Base-by-base conservation (phyloP, 2,329 filamentous ascomycete species). In the Fusarium sacchari region DNA sequence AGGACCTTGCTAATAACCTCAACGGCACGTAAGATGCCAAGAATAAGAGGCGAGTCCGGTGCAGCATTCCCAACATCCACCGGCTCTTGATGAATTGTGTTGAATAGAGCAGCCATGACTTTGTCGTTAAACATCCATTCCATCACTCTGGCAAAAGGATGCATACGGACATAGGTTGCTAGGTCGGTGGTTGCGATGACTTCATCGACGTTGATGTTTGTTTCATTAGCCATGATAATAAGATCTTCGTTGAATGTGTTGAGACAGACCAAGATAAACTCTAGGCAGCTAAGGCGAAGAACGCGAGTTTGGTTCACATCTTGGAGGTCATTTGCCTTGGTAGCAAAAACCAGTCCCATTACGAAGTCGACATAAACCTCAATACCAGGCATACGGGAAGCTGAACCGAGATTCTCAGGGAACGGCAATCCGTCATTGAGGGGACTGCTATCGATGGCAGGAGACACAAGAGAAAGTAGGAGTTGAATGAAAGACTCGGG, bases 41-140 rank as follows among this genome's bases (percentile, higher is more conserved):
- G 86, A 34, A 98, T 91, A 40, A 97, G 84, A 5, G 96, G 94
- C 11, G 96, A 97, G 74, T 95, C 92, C 3, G 92, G 90, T 9
- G 91, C 85, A 17, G 94, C 90, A 75, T 89, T 91, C 69, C 93
- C 90, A 44, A 98, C 88, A 66, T 93, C 91, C 13, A 88, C 86
- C 22, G 92, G 84, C 74, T 96, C 90, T 80, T 97, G 92, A 75
- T 96, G 93, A 36, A 96, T 90, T 17, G 93, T 90, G 64, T 90
- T 88, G 81, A 98, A 96, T 5, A 99, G 84, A 20, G 92, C 90
- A 73, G 89, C 89, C 77, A 97, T 90, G 28, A 98, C 94, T 73
- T 93, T 94, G 78, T 97, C 94, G 79, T 97, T 98, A 82, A 97
- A 97, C 83, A 99, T 90, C 95, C 96, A 98, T 80, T 99, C 96